Evolutionary conservation across 495 filamentous ascomycete species (phyloP).

Genomic region (Aspergillus indologenus): DNA sequence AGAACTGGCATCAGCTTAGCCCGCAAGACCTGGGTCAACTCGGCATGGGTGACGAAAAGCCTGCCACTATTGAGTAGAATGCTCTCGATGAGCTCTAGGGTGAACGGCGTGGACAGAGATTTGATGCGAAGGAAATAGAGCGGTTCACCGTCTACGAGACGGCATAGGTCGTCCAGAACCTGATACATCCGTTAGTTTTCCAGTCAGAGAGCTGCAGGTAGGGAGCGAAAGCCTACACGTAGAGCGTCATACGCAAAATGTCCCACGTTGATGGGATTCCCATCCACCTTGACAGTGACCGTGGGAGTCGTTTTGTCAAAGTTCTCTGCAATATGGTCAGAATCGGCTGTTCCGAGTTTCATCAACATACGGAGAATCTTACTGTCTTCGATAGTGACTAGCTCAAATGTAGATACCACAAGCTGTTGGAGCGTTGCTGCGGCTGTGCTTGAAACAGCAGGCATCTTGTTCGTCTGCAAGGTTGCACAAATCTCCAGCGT

Average conservation of each 20-base stretch:
- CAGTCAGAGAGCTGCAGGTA: not conserved
- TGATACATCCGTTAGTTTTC: constrained; percentile 28
- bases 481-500: constrained; percentile 87
- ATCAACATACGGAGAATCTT: constrained; percentile 6
- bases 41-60: constrained; percentile 73
- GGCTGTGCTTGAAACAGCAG: constrained; percentile 89
- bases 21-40: constrained; percentile 77
- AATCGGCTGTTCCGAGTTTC: constrained; percentile 34
- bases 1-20: constrained; percentile 79
- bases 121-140: constrained; percentile 75
- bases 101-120: constrained; percentile 73
- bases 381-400: constrained; percentile 78
- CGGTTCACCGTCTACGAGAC: constrained; percentile 78
- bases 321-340: constrained; percentile 58
- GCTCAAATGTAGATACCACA: constrained; percentile 87
- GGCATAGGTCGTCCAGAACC: constrained; percentile 87
- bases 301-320: constrained; percentile 38
- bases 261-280: constrained; percentile 61
- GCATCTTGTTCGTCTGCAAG: constrained; percentile 83
- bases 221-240: constrained; percentile 42
- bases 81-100: constrained; percentile 87
- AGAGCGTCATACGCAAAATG: constrained; percentile 85
- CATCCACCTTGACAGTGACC: constrained; percentile 43
- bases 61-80: constrained; percentile 78
- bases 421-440: constrained; percentile 94